These are phyloP conservation scores for Microbotryum saponariae DNA, from an alignment of 1,284 basidiomycete genomes.

Conservation along the genomic window DNA sequence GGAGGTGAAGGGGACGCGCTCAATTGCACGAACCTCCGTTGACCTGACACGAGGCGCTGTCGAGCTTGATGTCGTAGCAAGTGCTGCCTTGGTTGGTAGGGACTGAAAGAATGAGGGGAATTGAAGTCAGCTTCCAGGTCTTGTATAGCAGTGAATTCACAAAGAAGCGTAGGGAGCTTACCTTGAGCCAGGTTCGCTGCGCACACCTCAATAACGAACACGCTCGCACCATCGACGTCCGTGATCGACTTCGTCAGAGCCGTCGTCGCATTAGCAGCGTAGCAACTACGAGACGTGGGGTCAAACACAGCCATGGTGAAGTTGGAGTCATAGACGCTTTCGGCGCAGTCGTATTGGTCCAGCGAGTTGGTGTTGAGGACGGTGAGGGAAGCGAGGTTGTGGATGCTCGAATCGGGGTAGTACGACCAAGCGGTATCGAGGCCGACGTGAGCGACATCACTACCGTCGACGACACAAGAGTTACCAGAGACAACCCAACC, in stretches of 20 bases:
- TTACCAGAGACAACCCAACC: neutral
- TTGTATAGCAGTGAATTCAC: no score
- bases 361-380: neutral
- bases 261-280: neutral
- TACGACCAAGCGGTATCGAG: neutral
- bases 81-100: no score
- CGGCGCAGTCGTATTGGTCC: neutral
- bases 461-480: neutral
- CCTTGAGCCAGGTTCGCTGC: neutral
- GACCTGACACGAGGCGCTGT: no score
- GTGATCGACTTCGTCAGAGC: no score
- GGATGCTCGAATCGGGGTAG: neutral
- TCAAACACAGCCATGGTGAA: neutral
- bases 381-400: neutral
- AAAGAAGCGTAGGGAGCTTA: no score
- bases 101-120: no score
- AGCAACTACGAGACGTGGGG: neutral
- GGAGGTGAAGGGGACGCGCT: no score
- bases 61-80: no score
- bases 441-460: neutral
- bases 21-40: no score
- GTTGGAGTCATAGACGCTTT: neutral
- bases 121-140: no score
- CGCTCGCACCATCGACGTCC: neutral
- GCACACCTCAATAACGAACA: neutral